Conservation (phyloP, 805 yeast genomes). For the Teunomyces tritomae region DNA sequence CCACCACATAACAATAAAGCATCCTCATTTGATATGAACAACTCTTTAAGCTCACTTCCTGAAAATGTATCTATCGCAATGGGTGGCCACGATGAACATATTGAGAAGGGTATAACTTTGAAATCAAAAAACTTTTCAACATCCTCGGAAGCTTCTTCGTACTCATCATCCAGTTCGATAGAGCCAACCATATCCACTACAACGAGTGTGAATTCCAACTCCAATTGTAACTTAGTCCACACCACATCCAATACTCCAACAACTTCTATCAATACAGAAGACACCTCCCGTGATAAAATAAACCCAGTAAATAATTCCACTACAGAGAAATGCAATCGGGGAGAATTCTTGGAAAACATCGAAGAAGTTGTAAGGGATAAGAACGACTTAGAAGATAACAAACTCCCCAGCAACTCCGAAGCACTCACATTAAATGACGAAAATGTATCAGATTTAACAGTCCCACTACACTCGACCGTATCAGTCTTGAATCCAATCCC, state of each 20-base stretch:
- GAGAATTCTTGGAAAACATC: conserved; percentile 1
- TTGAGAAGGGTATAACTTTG: background rate
- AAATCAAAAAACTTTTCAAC: conserved; percentile 1
- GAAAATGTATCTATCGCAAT: background rate
- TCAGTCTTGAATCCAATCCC: background rate
- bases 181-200: conserved; percentile 6
- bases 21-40: conserved; percentile 2
- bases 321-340: background rate
- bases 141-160: conserved; percentile 3
- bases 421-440: background rate
- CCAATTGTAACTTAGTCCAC: conserved; percentile 18
- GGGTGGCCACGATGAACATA: too few species aligned
- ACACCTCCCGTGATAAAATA: conserved; percentile 2
- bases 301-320: background rate
- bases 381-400: background rate
- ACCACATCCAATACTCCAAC: conserved; percentile 31
- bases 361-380: background rate
- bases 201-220: conserved; percentile 8
- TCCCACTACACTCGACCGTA: background rate
- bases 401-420: background rate
- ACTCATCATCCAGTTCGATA: conserved; percentile 5
- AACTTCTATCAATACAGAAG: conserved; percentile 24
- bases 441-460: background rate
- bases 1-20: conserved; percentile 4
- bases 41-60: conserved; percentile 1